Conservation (phyloP, 441 rosid genomes). For the Euphorbia corollata region DNA sequence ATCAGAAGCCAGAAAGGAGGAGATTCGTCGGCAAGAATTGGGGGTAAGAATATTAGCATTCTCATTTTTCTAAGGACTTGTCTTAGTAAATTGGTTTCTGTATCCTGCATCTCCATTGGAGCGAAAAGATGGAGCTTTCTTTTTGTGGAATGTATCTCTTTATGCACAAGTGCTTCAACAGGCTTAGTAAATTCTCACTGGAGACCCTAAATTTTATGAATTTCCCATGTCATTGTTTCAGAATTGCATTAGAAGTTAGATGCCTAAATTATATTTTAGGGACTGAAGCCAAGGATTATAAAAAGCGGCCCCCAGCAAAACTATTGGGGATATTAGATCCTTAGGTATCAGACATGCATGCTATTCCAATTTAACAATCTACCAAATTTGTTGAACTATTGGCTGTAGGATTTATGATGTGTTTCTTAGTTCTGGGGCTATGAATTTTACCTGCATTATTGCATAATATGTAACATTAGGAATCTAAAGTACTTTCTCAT, state of each 20-base stretch:
- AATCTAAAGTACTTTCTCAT: neutral
- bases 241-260: neutral
- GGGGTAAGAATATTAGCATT: conserved; percentile 40
- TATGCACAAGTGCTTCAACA: neutral
- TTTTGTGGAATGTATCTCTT: neutral
- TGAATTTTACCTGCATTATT: neutral
- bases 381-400: neutral
- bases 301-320: neutral
- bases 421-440: neutral
- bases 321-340: neutral
- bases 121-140: neutral
- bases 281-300: neutral
- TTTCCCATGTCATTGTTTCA: neutral
- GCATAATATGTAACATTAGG: neutral
- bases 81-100: neutral
- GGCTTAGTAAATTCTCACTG: conserved; percentile 2
- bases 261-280: neutral
- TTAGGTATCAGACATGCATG: neutral
- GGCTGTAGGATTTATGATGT: neutral
- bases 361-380: neutral
- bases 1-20: conserved; percentile 91
- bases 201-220: neutral
- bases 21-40: conserved; percentile 55
- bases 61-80: conserved; percentile 4
- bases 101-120: neutral